Evolutionary conservation across 2,329 filamentous ascomycete genomes (phyloP), one percentile per base, ranked within the genome.

Genomic region (Cordyceps cicadae): DNA sequence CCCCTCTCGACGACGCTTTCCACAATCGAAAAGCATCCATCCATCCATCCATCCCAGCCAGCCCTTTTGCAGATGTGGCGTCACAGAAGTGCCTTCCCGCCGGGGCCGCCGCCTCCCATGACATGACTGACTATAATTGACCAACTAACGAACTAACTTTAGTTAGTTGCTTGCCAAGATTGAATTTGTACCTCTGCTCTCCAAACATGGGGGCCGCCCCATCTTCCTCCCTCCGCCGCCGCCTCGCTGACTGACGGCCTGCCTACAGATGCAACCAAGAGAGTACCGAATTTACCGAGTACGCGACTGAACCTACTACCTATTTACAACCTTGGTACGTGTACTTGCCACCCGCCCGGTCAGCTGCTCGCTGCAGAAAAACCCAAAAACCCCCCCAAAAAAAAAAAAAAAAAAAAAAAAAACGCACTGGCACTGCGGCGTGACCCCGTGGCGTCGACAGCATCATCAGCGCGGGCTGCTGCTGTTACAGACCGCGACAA

Each of bases 1-100:
- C n/a, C n/a, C n/a, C n/a, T n/a, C n/a, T n/a, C n/a, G n/a, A n/a
- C n/a, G 32, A 15, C 5, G 7, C 48, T 39, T 9, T 50, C 55
- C 32, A 58, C 46, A 39, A 57, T 55, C 54, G 54, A 37, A n/a
- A n/a, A n/a, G n/a, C n/a, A n/a, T n/a, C n/a, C n/a, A n/a, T n/a
- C n/a, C n/a, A n/a, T n/a, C n/a, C n/a, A n/a, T n/a, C n/a, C n/a
- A 24, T 24, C 24, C 24, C 4, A 24, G 24, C 54, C 45, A 57
- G 55, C 37, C 46, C 21, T 43, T 50, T 50, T 58, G 29, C 46
- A 26, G 48, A 59, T 46, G 56, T 59, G 56, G 56, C 56, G 56
- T 39, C 6, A 46, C 48, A 53, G 56, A 58, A 58, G 55, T 58
- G 34, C 55, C 9, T 43, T 56, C 52, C 43, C 54, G 54, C 12